Base-by-base conservation (phyloP, 805 yeast genomes). In the Candida maris region DNA sequence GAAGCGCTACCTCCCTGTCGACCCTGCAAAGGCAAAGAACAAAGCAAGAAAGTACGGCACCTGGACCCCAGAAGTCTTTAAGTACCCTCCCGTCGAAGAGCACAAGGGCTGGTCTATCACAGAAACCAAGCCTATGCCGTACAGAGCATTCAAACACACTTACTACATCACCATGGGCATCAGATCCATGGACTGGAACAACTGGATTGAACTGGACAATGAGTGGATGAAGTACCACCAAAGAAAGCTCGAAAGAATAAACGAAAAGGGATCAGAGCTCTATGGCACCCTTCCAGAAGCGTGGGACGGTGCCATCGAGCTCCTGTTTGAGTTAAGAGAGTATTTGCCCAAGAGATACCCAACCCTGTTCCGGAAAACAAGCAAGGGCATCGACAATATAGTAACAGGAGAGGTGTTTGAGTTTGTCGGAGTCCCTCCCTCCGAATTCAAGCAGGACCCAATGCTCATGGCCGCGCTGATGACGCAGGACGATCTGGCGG, bases 91-190 rank as follows among this genome's bases (percentile, higher is more conserved):
- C 1, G 82, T 83, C 5, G 51, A 56, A 19, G 67, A 72, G 7
- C 76, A 50, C 43, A 57, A 62, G 16, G 52, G 65, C 46, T 77
- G 81, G 81, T 68, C 71, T 37, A 54, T 72, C 32, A 56, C 58
- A 9, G 60, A 59, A 3, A 77, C 83, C 4, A 61, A 57, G 37
- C 82, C 84, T 1, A 51, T 75, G 24, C 79, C 83, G n/a, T 78
- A 78, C 49, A 62, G 85, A 32, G 84, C 86, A 0, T 81, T 80
- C 61, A 77, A 70, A 51, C 81, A 77, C 56, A 76, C 73, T 41
- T 80, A 80, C 52, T 70, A 63, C 46, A 70, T 80, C 32, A 80
- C 81, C 17, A 80, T 80, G 87, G 87, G 86, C 5, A 79, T 79
- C 28, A 62, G 86, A 44, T 63, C 62, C 39, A 72, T 79, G 81